Evolutionary conservation across 2,329 filamentous ascomycete species (phyloP).

Genomic region (Alternaria alternata): DNA sequence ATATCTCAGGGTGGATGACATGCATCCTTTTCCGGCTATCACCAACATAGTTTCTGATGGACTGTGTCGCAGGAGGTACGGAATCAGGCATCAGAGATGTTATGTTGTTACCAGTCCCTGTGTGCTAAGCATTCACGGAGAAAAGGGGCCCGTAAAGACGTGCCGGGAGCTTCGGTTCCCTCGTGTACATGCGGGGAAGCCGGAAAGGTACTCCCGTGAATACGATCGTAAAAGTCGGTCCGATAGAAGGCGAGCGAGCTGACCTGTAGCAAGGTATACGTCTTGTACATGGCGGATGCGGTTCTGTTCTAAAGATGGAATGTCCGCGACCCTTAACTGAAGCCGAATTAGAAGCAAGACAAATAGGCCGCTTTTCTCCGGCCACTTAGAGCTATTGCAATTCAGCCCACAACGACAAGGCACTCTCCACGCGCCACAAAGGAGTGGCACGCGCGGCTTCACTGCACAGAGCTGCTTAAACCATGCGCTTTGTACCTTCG

Average conservation of each 20-base stretch:
- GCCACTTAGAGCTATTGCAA: neutral
- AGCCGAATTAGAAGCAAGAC: neutral
- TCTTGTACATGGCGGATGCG: neutral
- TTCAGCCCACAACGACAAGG: too few species aligned
- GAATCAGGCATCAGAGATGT: neutral
- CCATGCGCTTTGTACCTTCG: too few species aligned
- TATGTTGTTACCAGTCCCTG: too few species aligned
- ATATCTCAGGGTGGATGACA: neutral
- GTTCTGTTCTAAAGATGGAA: neutral
- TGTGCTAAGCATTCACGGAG: neutral
- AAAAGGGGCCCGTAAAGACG: neutral
- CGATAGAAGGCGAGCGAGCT: neutral
- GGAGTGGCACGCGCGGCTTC: neutral
- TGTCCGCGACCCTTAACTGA: neutral
- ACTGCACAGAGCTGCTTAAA: neutral
- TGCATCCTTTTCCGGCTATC: neutral
- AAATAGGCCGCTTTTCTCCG: neutral
- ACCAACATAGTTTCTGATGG: neutral
- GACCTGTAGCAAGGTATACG: neutral
- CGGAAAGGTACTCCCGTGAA: neutral
- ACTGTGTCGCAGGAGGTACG: neutral
- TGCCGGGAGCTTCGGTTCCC: neutral
- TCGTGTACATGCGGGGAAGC: neutral
- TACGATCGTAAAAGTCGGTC: neutral
- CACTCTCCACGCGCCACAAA: neutral